phyloP scores from a whole-genome alignment of 2,329 filamentous ascomycete genomes.

The Diaporthe batatas region DNA sequence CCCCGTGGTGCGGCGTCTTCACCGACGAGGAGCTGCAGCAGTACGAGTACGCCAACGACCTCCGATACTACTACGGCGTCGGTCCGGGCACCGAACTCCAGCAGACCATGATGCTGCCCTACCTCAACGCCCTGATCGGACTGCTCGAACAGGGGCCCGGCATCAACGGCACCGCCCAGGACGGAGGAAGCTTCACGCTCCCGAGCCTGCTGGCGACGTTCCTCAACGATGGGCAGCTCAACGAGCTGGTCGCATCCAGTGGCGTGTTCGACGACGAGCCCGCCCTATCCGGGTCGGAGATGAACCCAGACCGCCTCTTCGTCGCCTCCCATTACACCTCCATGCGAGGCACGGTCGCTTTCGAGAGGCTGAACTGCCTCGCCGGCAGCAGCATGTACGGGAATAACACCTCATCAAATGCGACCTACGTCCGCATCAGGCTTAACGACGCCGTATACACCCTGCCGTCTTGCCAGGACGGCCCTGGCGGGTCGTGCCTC shows the following conservation, averaged over 20 bases:
- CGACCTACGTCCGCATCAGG: constrained; percentile 67
- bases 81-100: constrained; percentile 69
- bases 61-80: constrained; percentile 76
- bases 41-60: constrained; percentile 77
- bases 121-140: constrained; percentile 66
- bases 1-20: constrained; percentile 74
- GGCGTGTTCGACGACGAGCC: constrained; percentile 72
- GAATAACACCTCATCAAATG: constrained; percentile 45
- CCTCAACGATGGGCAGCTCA: constrained; percentile 76
- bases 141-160: constrained; percentile 67
- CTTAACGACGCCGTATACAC: constrained; percentile 76
- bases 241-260: constrained; percentile 69
- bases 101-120: constrained; percentile 72
- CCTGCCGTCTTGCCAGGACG: constrained; percentile 65
- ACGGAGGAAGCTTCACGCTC: constrained; percentile 62
- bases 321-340: constrained; percentile 68
- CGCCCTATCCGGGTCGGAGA: constrained; percentile 60
- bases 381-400: constrained; percentile 37
- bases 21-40: constrained; percentile 71
- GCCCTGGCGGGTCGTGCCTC: constrained; percentile 67
- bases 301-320: constrained; percentile 64
- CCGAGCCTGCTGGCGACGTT: constrained; percentile 73
- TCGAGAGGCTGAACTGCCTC: constrained; percentile 71
- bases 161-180: constrained; percentile 59
- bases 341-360: constrained; percentile 75